Evolutionary conservation across 2,329 filamentous ascomycete genomes (phyloP).

Genomic region (Fusarium aywerte): DNA sequence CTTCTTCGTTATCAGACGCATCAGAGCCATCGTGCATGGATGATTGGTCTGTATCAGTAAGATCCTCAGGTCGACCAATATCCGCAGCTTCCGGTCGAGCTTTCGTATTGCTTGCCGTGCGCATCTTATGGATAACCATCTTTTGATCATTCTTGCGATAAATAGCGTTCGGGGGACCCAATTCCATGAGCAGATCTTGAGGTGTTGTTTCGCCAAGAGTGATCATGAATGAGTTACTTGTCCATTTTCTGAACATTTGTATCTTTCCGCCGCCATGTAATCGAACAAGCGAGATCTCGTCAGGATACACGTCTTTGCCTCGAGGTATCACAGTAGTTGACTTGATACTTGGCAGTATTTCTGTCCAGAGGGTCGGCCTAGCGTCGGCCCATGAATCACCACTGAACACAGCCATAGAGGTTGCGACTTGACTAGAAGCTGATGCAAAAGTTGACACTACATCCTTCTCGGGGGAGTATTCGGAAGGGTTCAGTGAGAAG

Average conservation of each 20-base stretch:
- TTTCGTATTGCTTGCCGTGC: conserved; percentile 63
- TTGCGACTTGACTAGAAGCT: conserved; percentile 78
- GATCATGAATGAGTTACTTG: conserved; percentile 74
- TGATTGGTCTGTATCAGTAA: conserved; percentile 79
- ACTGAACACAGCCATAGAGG: conserved; percentile 89
- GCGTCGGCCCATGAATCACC: conserved; percentile 92
- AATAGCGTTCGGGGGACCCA: conserved; percentile 93
- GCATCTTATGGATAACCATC: conserved; percentile 83
- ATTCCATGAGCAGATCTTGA: conserved; percentile 88
- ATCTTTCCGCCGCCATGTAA: conserved; percentile 82
- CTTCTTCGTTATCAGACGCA: conserved; percentile 69
- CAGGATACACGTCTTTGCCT: conserved; percentile 81
- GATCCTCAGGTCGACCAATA: conserved; percentile 63
- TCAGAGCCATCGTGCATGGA: conserved; percentile 77
- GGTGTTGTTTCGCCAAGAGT: conserved; percentile 86
- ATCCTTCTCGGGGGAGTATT: conserved; percentile 80
- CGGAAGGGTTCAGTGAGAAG: conserved; percentile 79
- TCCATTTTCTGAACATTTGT: conserved; percentile 79
- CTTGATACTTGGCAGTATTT: conserved; percentile 77
- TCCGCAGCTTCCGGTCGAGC: conserved; percentile 58
- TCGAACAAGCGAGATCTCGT: conserved; percentile 84
- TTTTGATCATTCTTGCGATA: conserved; percentile 91
- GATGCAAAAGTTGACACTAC: conserved; percentile 88
- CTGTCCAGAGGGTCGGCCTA: conserved; percentile 79
- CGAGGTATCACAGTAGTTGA: conserved; percentile 75